These are phyloP conservation scores for Dactylellina cionopaga DNA, from an alignment of 2,329 filamentous ascomycete genomes.

Conservation along the genomic window DNA sequence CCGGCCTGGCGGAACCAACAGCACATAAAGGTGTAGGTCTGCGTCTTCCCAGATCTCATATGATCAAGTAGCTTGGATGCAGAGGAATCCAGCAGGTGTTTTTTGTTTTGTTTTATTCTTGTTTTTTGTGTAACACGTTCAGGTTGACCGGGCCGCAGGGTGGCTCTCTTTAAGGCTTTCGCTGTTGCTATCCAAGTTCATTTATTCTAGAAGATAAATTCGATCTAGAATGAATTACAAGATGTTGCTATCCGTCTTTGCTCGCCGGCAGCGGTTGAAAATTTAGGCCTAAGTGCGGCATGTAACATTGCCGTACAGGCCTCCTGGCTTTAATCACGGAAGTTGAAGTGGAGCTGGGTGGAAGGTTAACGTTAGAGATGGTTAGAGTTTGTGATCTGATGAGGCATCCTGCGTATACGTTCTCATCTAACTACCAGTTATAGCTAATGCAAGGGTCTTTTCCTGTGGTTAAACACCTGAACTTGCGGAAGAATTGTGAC, in stretches of 20 bases:
- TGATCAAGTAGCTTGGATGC: too few species aligned
- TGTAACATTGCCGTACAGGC: too few species aligned
- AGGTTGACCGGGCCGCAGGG: neutral
- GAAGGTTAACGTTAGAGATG: too few species aligned
- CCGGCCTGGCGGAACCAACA: constrained; percentile 1
- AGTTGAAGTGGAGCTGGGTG: neutral
- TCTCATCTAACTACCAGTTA: too few species aligned
- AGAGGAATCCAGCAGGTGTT: neutral
- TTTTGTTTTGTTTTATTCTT: neutral
- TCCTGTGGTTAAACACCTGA: neutral
- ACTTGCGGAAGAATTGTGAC: constrained; percentile 20
- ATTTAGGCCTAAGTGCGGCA: too few species aligned
- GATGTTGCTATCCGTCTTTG: neutral
- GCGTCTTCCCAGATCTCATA: too few species aligned
- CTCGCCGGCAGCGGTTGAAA: too few species aligned
- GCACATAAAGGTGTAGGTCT: neutral
- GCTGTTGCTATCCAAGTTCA: neutral
- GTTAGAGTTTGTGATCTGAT: neutral
- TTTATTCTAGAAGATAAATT: constrained; percentile 45
- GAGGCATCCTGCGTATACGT: constrained; percentile 12
- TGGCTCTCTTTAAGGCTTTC: neutral
- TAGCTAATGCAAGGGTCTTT: constrained; percentile 1
- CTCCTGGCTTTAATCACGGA: too few species aligned
- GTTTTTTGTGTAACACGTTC: constrained; percentile 13
- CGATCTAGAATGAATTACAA: constrained; percentile 37